phyloP scores from a whole-genome alignment of 1,139 yeast genomes.

The Geotrichum bryndzae region DNA sequence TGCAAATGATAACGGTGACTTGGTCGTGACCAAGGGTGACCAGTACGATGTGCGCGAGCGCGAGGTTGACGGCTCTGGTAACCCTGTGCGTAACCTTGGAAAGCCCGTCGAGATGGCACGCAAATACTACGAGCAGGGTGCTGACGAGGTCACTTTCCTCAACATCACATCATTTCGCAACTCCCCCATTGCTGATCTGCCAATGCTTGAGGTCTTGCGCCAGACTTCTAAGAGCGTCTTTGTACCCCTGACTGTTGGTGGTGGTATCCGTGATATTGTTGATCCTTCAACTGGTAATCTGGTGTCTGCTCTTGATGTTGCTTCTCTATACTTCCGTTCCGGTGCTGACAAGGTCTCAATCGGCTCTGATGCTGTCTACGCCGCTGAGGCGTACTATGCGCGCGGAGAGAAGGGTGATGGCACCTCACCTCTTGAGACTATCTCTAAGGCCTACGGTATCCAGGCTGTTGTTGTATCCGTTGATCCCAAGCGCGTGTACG shows the following conservation, averaged over 20 bases:
- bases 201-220: constrained; percentile 85
- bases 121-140: constrained; percentile 85
- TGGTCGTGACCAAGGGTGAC: constrained; percentile 96
- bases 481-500: constrained; percentile 85
- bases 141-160: constrained; percentile 90
- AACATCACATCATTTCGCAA: constrained; percentile 93
- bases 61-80: constrained; percentile 38
- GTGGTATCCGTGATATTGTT: constrained; percentile 84
- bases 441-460: constrained; percentile 83
- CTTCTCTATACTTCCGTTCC: constrained; percentile 81
- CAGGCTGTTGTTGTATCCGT: constrained; percentile 97
- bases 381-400: constrained; percentile 75
- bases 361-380: constrained; percentile 92
- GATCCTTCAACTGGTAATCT: constrained; percentile 69
- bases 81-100: constrained; percentile 79
- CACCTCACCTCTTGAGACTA: constrained; percentile 80
- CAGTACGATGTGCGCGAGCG: constrained; percentile 93
- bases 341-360: constrained; percentile 98
- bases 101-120: constrained; percentile 94
- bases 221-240: constrained; percentile 83
- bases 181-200: constrained; percentile 84
- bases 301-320: constrained; percentile 83
- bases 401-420: constrained; percentile 58
- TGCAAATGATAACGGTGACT: constrained; percentile 85
- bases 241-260: constrained; percentile 96